These are phyloP conservation scores for Fusarium protoensiforme DNA, from an alignment of 2,329 filamentous ascomycete genomes.

Conservation along the genomic window DNA sequence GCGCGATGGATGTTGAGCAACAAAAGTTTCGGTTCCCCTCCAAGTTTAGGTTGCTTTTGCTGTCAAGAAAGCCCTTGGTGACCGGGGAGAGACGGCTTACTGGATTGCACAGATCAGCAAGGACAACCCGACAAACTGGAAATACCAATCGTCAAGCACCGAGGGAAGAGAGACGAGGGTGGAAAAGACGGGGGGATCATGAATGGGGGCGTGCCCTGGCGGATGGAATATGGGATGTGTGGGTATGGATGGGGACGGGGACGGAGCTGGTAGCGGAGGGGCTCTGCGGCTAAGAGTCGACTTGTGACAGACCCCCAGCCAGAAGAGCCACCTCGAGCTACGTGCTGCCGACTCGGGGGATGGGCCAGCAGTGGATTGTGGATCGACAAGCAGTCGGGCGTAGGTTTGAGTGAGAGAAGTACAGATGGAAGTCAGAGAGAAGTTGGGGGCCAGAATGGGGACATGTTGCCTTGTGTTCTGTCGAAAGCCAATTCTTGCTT, in stretches of 20 bases:
- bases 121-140: neutral
- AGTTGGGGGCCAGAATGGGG: conserved; percentile 24
- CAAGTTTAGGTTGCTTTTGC: neutral
- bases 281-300: conserved; percentile 39
- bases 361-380: conserved; percentile 37
- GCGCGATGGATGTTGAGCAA: neutral
- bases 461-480: neutral
- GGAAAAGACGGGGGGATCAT: conserved; percentile 19
- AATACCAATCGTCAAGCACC: conserved; percentile 5
- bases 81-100: neutral
- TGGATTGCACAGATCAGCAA: neutral
- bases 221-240: conserved; percentile 28
- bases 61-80: neutral
- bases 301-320: conserved; percentile 30
- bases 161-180: conserved; percentile 7
- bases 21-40: neutral
- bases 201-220: conserved; percentile 26
- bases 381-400: conserved; percentile 25
- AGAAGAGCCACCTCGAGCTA: conserved; percentile 6
- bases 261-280: conserved; percentile 25
- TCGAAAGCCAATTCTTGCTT: neutral
- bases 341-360: conserved; percentile 24
- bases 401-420: conserved; percentile 16
- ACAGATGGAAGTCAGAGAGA: neutral
- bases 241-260: conserved; percentile 9